Evolutionary conservation across 495 filamentous ascomycete species (phyloP).

Genomic region (Penicillium manginii): DNA sequence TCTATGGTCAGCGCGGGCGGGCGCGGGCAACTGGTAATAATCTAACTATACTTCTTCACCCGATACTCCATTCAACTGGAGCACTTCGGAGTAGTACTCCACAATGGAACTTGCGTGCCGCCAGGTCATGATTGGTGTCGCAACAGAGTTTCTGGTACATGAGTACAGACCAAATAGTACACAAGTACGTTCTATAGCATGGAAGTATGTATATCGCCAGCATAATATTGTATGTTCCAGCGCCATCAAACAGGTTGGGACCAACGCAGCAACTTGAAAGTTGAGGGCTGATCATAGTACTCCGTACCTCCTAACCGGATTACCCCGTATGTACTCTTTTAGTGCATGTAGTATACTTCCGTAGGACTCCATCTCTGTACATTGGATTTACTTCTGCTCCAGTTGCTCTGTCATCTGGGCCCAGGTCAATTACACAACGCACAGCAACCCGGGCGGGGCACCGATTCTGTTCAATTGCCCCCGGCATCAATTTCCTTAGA

Average conservation of each 20-base stretch:
- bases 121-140: slow-evolving; percentile 1
- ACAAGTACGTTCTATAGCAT: not conserved
- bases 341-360: slow-evolving; percentile 3
- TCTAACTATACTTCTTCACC: slow-evolving; percentile 6
- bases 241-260: not conserved
- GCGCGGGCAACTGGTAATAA: not conserved
- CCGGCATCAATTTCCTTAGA: slow-evolving; percentile 20
- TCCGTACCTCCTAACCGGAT: slow-evolving; percentile 7
- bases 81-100: not conserved
- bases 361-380: not conserved
- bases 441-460: slow-evolving; percentile 20
- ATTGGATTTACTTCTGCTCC: slow-evolving; percentile 9
- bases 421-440: slow-evolving; percentile 24
- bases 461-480: slow-evolving; percentile 13
- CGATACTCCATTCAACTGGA: not conserved
- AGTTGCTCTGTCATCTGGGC: slow-evolving; percentile 12
- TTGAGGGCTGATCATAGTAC: not conserved
- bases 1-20: not conserved
- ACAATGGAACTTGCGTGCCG: slow-evolving; percentile 5
- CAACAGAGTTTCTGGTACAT: slow-evolving; percentile 5
- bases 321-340: slow-evolving; percentile 5
- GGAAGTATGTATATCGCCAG: not conserved
- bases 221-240: not conserved
- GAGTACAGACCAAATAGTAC: not conserved
- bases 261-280: slow-evolving; percentile 2